Evolutionary conservation across 805 yeast species (phyloP).

Genomic region (Yarrowia phangngaensis): DNA sequence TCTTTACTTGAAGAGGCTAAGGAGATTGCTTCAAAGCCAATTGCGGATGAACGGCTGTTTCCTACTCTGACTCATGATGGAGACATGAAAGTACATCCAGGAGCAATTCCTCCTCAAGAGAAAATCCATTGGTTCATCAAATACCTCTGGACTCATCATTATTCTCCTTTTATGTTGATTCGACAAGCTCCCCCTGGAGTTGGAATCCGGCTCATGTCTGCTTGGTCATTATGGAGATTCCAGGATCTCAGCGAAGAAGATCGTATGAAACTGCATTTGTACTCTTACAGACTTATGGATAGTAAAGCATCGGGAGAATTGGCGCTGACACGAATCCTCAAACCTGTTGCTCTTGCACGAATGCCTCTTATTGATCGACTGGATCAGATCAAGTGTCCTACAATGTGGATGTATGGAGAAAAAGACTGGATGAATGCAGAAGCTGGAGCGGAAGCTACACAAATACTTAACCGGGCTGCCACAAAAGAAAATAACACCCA

Average conservation of each 20-base stretch:
- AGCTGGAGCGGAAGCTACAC: conserved; percentile 42
- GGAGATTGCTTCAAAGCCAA: conserved; percentile 3
- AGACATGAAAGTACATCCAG: conserved; percentile 17
- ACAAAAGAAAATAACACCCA: conserved; percentile 1
- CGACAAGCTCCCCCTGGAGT: conserved; percentile 60
- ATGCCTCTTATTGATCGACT: conserved; percentile 56
- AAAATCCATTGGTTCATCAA: conserved; percentile 67
- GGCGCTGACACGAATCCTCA: conserved; percentile 71
- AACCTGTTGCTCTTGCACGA: conserved; percentile 89
- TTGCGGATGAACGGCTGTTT: conserved; percentile 18
- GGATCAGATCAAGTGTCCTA: conserved; percentile 50
- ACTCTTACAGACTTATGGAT: conserved; percentile 77
- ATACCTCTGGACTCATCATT: conserved; percentile 76
- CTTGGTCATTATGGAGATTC: conserved; percentile 83
- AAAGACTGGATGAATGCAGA: conserved; percentile 59
- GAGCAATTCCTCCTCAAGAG: conserved; percentile 34
- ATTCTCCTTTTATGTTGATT: conserved; percentile 78
- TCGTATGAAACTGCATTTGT: conserved; percentile 58
- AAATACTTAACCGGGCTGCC: conserved; percentile 28
- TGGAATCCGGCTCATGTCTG: conserved; percentile 59
- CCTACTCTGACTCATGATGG: conserved; percentile 2
- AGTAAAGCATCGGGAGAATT: conserved; percentile 90
- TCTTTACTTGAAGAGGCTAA: conserved; percentile 11
- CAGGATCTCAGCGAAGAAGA: conserved; percentile 49
- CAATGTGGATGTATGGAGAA: conserved; percentile 83